Evolutionary conservation across 176 grass and related monocot species (phyloP), one percentile per base, ranked within the genome.

Genomic region (Pharus latifolius): DNA sequence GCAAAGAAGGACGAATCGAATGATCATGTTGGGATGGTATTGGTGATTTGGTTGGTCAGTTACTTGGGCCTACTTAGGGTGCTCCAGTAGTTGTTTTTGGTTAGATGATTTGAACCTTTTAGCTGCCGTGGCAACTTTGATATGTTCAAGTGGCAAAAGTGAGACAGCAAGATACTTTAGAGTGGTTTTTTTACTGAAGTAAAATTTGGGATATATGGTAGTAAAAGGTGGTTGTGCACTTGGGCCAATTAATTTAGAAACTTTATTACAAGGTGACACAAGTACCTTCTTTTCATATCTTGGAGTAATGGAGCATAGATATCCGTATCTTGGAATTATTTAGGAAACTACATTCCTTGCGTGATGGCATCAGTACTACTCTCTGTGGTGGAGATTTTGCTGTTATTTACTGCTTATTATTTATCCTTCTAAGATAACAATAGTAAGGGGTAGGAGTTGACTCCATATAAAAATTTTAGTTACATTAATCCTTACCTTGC

Each of bases 221-320:
- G 49, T 9, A 22, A 7, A 40, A 75, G 70, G 77, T 66, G 17
- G 17, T 31, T 66, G 17, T 70, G 43, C 22, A 13, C 20, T 49
- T 47, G 65, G 62, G n/a, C 63, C 32, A 58, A 40, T 64, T 50
- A 63, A 41, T 18, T 24, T 58, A 26, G 62, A 16, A 16, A 34
- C 56, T 86, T 80, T 80, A 42, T 63, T 69, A 74, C n/a, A n/a
- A n/a, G 69, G 72, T 75, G 33, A 54, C 19, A 8, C 37, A 2
- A 41, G 35, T 52, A 49, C 63, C 70, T 64, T 85, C 28, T 42
- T 15, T 18, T 40, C n/a, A 17, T 32, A 73, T 54, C n/a, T n/a
- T n/a, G n/a, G n/a, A 28, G 44, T 79, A 31, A 80, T 41, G 42
- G 38, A 56, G 26, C 29, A 32, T 17, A 2, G 20, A 55, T 61